A percentile compares a stretch with the other conserved stretches of the same genome.
Conservation (phyloP, 2,329 filamentous ascomycete species). For the Aspergillus sclerotialis region DNA sequence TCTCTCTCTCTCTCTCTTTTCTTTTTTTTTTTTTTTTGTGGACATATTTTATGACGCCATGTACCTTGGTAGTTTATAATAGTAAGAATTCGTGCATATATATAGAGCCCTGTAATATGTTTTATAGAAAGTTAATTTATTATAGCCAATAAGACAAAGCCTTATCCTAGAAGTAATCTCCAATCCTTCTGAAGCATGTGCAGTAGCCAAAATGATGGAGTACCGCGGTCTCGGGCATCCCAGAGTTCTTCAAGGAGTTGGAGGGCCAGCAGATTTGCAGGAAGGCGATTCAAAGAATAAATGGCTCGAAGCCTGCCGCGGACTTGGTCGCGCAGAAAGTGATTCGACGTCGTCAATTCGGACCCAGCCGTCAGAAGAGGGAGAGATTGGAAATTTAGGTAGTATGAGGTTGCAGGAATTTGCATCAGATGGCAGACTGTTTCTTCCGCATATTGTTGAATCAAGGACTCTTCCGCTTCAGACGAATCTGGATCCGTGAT, state of each 20-base stretch:
- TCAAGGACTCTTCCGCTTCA: conserved; percentile 7
- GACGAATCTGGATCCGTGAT: conserved; percentile 3
- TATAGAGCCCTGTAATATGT: no score
- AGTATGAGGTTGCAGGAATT: conserved; percentile 5
- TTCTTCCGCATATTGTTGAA: conserved; percentile 7
- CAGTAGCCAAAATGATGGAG: conserved; percentile 4
- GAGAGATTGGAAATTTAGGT: conserved; percentile 9
- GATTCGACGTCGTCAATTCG: conserved; percentile 5
- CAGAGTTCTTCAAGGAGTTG: conserved; percentile 7
- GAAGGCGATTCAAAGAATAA: conserved; percentile 10
- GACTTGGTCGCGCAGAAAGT: conserved; percentile 5
- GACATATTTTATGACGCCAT: no score
- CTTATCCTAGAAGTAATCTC: conserved; percentile 6
- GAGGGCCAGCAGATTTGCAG: conserved; percentile 6
- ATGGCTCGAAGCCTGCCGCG: conserved; percentile 7
- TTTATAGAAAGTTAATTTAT: no score
- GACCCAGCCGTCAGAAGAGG: conserved; percentile 9
- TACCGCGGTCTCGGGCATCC: conserved; percentile 5
- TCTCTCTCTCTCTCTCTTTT: no score
- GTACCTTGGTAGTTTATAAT: no score
- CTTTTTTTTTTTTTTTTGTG: no score
- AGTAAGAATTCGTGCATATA: no score
- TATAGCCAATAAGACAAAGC: no score
- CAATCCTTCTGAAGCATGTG: conserved; percentile 6
- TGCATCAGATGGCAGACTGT: conserved; percentile 7